These are phyloP conservation scores for Moringa oleifera DNA, from an alignment of 345 rosid genomes.

Conservation along the genomic window DNA sequence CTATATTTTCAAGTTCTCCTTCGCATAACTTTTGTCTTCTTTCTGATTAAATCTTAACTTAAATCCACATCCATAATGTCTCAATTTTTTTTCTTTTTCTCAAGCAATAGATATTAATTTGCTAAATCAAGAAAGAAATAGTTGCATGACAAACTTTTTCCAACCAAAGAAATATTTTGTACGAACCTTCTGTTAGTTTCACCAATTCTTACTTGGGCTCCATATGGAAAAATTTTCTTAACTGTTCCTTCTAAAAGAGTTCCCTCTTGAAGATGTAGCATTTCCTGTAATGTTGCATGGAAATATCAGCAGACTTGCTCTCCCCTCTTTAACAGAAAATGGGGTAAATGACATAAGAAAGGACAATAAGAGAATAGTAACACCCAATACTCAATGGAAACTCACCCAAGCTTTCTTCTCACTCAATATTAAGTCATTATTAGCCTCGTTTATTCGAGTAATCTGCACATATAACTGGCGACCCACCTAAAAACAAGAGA, in stretches of 20 bases:
- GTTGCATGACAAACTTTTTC: constrained; percentile 1
- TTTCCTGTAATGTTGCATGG: constrained; percentile 49
- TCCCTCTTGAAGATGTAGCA: constrained; percentile 70
- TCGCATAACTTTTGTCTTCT: too few relatives aligned
- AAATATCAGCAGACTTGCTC: constrained; percentile 11
- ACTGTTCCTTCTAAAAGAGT: constrained; percentile 85
- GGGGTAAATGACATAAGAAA: background rate
- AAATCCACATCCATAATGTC: too few relatives aligned
- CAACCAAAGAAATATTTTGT: background rate
- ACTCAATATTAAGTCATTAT: constrained; percentile 73
- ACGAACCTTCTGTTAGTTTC: constrained; percentile 76
- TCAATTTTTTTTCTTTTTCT: too few relatives aligned
- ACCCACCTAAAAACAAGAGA: constrained; percentile 55
- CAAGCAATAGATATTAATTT: too few relatives aligned
- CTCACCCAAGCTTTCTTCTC: constrained; percentile 84
- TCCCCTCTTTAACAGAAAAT: background rate
- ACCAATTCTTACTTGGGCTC: constrained; percentile 82
- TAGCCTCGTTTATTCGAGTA: constrained; percentile 57
- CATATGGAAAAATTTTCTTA: constrained; percentile 67
- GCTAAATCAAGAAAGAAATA: too few relatives aligned
- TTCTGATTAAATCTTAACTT: too few relatives aligned
- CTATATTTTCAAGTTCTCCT: too few relatives aligned
- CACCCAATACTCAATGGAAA: constrained; percentile 5
- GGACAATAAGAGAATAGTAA: constrained; percentile 1
- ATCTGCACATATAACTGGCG: constrained; percentile 48